phyloP scores from a whole-genome alignment of 805 yeast genomes.

The Brettanomyces bruxellensis region DNA sequence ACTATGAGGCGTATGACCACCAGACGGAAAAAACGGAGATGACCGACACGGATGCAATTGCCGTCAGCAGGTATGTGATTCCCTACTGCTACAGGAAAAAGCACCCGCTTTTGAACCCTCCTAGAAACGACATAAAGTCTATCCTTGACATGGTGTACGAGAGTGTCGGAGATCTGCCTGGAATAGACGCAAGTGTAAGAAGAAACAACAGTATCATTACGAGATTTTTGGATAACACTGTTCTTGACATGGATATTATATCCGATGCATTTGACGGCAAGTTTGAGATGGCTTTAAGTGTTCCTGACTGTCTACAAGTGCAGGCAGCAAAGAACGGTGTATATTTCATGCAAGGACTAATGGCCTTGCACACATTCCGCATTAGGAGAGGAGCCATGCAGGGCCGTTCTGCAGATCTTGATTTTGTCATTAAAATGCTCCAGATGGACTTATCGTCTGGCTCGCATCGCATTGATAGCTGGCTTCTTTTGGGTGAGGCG shows the following conservation, averaged over 20 bases:
- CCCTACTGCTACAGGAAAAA: constrained; percentile 45
- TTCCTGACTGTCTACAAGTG: constrained; percentile 24
- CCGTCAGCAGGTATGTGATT: constrained; percentile 36
- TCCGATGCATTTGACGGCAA: constrained; percentile 46
- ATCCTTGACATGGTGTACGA: constrained; percentile 66
- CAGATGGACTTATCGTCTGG: constrained; percentile 60
- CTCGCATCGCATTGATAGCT: constrained; percentile 66
- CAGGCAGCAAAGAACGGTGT: constrained; percentile 44
- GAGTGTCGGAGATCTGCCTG: constrained; percentile 60
- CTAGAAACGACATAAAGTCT: constrained; percentile 63
- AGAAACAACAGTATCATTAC: constrained; percentile 39
- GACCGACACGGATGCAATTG: constrained; percentile 27
- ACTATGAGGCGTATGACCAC: constrained; percentile 62
- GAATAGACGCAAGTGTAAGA: constrained; percentile 29
- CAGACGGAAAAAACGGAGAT: constrained; percentile 33
- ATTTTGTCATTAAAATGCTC: constrained; percentile 58
- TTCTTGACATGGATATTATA: constrained; percentile 35
- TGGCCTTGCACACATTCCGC: constrained; percentile 59
- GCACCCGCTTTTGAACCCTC: constrained; percentile 49
- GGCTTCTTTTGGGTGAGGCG: constrained; percentile 79
- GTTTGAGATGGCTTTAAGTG: constrained; percentile 16
- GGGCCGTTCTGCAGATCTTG: constrained; percentile 74
- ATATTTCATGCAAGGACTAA: constrained; percentile 60
- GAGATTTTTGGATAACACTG: constrained; percentile 35
- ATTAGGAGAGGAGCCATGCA: constrained; percentile 69